Conservation (phyloP, 2,329 filamentous ascomycete genomes). For the Blastomyces percursus region DNA sequence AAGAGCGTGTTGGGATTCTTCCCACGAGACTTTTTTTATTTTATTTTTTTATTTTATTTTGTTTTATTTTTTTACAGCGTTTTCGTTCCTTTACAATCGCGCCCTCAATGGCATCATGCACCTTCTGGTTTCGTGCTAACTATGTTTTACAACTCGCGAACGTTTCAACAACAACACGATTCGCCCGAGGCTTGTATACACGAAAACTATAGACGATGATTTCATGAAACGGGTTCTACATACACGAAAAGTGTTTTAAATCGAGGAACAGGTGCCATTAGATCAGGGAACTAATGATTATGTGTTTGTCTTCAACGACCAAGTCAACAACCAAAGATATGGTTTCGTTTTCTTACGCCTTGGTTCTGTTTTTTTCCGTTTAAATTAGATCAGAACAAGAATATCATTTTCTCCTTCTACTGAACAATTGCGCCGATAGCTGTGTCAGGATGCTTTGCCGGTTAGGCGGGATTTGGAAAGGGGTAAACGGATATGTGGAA, state of each 20-base stretch:
- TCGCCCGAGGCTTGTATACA: neutral
- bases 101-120: neutral
- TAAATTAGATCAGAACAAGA: neutral
- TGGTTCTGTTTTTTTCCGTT: neutral
- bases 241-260: neutral
- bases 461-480: neutral
- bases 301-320: slow-evolving; percentile 17
- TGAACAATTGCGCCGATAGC: neutral
- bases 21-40: too few species aligned
- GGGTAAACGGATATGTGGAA: neutral
- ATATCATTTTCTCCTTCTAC: neutral
- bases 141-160: neutral
- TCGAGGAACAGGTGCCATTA: neutral
- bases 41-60: too few species aligned
- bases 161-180: slow-evolving; percentile 11
- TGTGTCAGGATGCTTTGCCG: neutral
- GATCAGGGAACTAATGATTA: neutral
- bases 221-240: slow-evolving; percentile 1
- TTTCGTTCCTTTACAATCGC: neutral
- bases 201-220: slow-evolving; percentile 45
- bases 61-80: neutral
- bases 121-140: neutral
- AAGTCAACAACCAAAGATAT: slow-evolving; percentile 3
- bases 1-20: neutral
- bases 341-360: neutral